These are phyloP conservation scores for Candida morakotiae DNA, from an alignment of 805 yeast genomes.

Conservation along the genomic window DNA sequence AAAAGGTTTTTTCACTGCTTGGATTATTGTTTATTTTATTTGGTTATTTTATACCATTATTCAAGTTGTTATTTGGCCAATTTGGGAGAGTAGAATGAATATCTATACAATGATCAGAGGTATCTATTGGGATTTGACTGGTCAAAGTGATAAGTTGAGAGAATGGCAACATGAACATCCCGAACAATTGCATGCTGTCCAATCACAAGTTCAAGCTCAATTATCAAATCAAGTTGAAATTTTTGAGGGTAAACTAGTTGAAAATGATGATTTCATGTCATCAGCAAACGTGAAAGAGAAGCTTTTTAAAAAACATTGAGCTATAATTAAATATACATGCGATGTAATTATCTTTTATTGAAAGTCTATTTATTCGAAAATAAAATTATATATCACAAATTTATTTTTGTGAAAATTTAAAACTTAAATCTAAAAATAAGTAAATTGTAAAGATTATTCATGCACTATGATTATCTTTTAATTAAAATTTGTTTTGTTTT, in stretches of 20 bases:
- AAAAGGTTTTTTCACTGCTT: constrained; percentile 77
- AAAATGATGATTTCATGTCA: too few species aligned
- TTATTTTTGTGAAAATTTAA: too few species aligned
- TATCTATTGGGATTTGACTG: constrained; percentile 79
- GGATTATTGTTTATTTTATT: constrained; percentile 78
- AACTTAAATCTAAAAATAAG: too few species aligned
- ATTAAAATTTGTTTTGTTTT: too few species aligned
- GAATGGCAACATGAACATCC: constrained; percentile 77
- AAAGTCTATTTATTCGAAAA: too few species aligned
- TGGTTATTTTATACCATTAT: constrained; percentile 72
- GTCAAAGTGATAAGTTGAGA: constrained; percentile 66
- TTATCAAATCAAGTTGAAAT: constrained; percentile 16
- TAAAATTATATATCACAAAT: too few species aligned
- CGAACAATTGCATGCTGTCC: constrained; percentile 68
- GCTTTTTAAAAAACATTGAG: too few species aligned
- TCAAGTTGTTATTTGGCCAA: constrained; percentile 64
- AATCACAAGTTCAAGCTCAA: constrained; percentile 50
- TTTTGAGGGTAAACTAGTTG: constrained; percentile 21
- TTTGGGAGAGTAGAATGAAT: constrained; percentile 69
- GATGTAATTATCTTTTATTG: too few species aligned
- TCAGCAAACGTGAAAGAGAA: too few species aligned
- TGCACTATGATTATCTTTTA: too few species aligned
- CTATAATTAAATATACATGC: too few species aligned
- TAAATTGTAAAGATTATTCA: too few species aligned
- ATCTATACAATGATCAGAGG: constrained; percentile 66